Evolutionary conservation across 2,329 filamentous ascomycete genomes (phyloP).

Genomic region (Xylaria sp.): DNA sequence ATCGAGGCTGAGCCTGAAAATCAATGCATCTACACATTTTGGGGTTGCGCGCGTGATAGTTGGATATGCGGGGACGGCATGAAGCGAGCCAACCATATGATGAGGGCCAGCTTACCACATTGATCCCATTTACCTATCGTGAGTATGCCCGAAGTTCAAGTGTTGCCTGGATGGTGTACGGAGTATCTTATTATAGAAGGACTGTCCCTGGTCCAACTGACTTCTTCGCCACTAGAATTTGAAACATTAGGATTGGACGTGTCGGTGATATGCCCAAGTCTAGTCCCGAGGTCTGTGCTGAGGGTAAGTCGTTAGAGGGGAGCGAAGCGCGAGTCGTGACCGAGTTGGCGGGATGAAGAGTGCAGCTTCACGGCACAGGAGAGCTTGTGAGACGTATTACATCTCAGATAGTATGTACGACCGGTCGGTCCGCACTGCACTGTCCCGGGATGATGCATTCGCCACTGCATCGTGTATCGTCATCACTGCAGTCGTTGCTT

Average conservation of each 20-base stretch:
- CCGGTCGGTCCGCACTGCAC: conserved; percentile 5
- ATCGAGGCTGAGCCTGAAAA: conserved; percentile 30
- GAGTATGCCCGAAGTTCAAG: conserved; percentile 13
- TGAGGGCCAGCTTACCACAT: conserved; percentile 24
- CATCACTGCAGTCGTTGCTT: conserved; percentile 21
- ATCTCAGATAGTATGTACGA: conserved; percentile 5
- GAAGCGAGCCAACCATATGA: conserved; percentile 31
- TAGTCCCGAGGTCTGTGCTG: conserved; percentile 23
- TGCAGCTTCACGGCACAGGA: conserved; percentile 14
- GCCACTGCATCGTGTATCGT: conserved; percentile 22
- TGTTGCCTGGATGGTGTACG: conserved; percentile 14
- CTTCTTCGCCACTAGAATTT: conserved; percentile 11
- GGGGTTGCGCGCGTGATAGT: conserved; percentile 33
- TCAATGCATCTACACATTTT: conserved; percentile 19
- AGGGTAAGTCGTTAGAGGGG: conserved; percentile 8
- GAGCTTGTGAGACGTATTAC: conserved; percentile 9
- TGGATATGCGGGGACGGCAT: conserved; percentile 32
- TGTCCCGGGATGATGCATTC: conserved; percentile 13
- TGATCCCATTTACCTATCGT: conserved; percentile 29
- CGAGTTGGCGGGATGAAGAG: conserved; percentile 28
- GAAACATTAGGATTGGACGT: conserved; percentile 4
- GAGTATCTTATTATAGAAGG: conserved; percentile 24
- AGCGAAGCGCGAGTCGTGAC: conserved; percentile 27
- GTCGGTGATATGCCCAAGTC: conserved; percentile 10
- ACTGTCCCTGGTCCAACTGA: conserved; percentile 11